A percentile compares a stretch with the other conserved stretches of the same genome.
These are phyloP conservation scores for Tubosaeta sp. DNA, from an alignment of 768 basidiomycete species.

Conservation along the genomic window DNA sequence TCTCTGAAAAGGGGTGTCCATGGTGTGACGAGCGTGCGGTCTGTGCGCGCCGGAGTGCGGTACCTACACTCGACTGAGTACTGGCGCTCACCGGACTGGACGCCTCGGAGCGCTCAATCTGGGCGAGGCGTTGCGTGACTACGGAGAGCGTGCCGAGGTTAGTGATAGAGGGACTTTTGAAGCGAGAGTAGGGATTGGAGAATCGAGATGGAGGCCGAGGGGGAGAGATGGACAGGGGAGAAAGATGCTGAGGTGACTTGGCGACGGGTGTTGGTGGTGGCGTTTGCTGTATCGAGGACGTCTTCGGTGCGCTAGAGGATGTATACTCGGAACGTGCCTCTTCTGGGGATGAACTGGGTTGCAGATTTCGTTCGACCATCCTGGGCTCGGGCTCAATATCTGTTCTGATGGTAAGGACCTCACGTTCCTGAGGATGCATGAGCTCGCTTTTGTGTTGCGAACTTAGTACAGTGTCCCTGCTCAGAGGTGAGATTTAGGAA, in stretches of 20 bases:
- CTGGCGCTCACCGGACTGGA: slow-evolving; percentile 16
- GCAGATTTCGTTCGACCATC: not conserved
- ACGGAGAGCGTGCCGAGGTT: slow-evolving; percentile 60
- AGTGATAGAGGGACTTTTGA: slow-evolving; percentile 55
- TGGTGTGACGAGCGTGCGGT: slow-evolving; percentile 7
- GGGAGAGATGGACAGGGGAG: slow-evolving; percentile 17
- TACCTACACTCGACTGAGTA: slow-evolving; percentile 20
- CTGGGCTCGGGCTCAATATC: slow-evolving; percentile 2
- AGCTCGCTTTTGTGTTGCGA: slow-evolving; percentile 24
- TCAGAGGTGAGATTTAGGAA: not conserved
- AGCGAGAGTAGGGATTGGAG: slow-evolving; percentile 26
- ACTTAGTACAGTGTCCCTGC: slow-evolving; percentile 58
- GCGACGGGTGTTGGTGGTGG: slow-evolving; percentile 24
- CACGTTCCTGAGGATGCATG: not conserved
- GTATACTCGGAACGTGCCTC: slow-evolving; percentile 26
- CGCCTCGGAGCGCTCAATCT: slow-evolving; percentile 42
- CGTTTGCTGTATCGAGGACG: not conserved
- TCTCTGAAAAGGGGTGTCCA: slow-evolving; percentile 17
- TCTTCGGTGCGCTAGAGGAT: slow-evolving; percentile 20
- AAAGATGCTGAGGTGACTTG: slow-evolving; percentile 21
- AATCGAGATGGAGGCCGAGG: slow-evolving; percentile 24
- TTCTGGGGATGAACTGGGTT: slow-evolving; percentile 11
- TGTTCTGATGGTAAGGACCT: slow-evolving; percentile 16
- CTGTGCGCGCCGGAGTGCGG: slow-evolving; percentile 26
- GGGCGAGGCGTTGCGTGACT: slow-evolving; percentile 61